Conservation (phyloP, 2,329 filamentous ascomycete genomes). For the Penicillium sp. region DNA sequence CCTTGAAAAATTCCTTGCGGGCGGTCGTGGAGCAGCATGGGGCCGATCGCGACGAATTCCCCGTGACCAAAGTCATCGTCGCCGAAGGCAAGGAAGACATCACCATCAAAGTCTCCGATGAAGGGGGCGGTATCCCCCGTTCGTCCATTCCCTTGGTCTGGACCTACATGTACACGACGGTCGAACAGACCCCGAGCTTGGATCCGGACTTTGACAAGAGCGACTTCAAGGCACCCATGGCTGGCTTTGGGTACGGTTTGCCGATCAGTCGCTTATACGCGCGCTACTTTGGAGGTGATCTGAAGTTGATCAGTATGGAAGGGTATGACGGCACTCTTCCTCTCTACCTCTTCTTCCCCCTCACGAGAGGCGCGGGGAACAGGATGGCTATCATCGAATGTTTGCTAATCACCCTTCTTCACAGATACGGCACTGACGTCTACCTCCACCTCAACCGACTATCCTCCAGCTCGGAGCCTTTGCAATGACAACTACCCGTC, state of each 20-base stretch:
- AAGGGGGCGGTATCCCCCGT: constrained; percentile 90
- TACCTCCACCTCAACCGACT: constrained; percentile 96
- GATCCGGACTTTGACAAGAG: constrained; percentile 98
- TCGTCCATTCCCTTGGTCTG: constrained; percentile 95
- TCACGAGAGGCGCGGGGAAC: too few species aligned
- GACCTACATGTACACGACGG: constrained; percentile 99
- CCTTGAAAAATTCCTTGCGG: constrained; percentile 93
- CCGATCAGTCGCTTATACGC: constrained; percentile 93
- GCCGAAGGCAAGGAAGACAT: constrained; percentile 98
- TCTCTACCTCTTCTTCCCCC: too few species aligned
- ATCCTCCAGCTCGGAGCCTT: constrained; percentile 88
- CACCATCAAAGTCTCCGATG: constrained; percentile 96
- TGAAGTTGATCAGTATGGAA: constrained; percentile 99
- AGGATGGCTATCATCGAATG: neutral
- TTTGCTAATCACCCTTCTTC: constrained; percentile 1
- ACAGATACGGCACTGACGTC: constrained; percentile 92
- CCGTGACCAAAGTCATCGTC: constrained; percentile 93
- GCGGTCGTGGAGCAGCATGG: constrained; percentile 95
- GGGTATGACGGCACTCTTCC: constrained; percentile 56
- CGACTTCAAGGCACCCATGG: constrained; percentile 99
- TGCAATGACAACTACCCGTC: constrained; percentile 89
- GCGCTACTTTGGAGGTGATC: constrained; percentile 91
- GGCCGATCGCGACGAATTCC: constrained; percentile 91
- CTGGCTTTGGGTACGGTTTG: constrained; percentile 94
- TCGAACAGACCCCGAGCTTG: constrained; percentile 87